phyloP scores from a whole-genome alignment of 768 basidiomycete genomes.

The Strobilomyces echinocephalus region DNA sequence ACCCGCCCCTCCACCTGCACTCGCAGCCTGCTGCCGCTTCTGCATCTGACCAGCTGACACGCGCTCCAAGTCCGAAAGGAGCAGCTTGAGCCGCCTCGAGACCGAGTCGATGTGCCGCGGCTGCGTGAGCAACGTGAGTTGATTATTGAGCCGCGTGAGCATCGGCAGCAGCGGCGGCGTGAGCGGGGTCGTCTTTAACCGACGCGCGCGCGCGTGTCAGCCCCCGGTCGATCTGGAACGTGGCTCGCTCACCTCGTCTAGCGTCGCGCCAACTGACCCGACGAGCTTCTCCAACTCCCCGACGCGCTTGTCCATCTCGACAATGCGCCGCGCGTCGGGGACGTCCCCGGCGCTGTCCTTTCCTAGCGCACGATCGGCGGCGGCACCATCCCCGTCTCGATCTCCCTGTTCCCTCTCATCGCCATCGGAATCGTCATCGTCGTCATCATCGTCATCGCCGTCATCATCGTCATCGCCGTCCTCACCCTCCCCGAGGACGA shows the following conservation, averaged over 20 bases:
- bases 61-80: conserved; percentile 90
- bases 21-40: conserved; percentile 21
- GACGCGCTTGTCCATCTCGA: conserved; percentile 79
- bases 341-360: conserved; percentile 15
- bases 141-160: conserved; percentile 76
- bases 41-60: conserved; percentile 42
- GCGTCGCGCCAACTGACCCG: conserved; percentile 70
- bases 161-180: conserved; percentile 80
- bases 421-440: background rate
- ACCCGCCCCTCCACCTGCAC: conserved; percentile 3
- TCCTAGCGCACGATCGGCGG: background rate
- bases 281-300: conserved; percentile 78
- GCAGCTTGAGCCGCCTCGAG: conserved; percentile 86
- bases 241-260: conserved; percentile 68
- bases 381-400: background rate
- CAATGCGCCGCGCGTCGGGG: conserved; percentile 46
- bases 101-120: conserved; percentile 95
- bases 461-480: background rate
- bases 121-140: conserved; percentile 85
- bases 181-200: conserved; percentile 58
- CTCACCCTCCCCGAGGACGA: conserved; percentile 37
- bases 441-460: background rate
- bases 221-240: background rate
- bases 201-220: conserved; percentile 1
- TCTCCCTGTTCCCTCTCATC: too few relatives aligned